Conservation (phyloP, 1,139 yeast species). For the Nakaseomyces kungkrabaensis region DNA sequence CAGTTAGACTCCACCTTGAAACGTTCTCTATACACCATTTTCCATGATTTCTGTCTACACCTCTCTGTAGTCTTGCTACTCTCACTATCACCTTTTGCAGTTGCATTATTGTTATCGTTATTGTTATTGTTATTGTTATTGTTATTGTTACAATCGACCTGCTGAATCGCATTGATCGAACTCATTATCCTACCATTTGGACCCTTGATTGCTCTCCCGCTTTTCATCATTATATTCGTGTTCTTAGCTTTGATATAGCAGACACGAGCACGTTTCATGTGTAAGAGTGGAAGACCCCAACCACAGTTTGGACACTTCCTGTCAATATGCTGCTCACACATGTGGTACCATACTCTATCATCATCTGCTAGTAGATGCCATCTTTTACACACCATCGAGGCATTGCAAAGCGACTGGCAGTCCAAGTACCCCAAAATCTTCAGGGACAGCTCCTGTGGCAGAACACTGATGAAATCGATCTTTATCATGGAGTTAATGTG, state of each 20-base stretch:
- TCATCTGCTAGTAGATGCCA: slow-evolving; percentile 92
- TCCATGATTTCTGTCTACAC: slow-evolving; percentile 75
- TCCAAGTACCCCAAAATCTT: slow-evolving; percentile 83
- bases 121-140: slow-evolving; percentile 1
- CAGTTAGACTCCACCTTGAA: slow-evolving; percentile 87
- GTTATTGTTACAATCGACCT: background rate
- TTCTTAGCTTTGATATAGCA: slow-evolving; percentile 8
- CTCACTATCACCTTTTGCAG: slow-evolving; percentile 3
- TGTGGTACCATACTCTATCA: slow-evolving; percentile 94
- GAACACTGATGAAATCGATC: slow-evolving; percentile 75
- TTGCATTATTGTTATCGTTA: slow-evolving; percentile 13
- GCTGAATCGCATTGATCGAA: background rate
- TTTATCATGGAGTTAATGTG: slow-evolving; percentile 72
- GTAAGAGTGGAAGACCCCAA: slow-evolving; percentile 93
- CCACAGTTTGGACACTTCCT: slow-evolving; percentile 97
- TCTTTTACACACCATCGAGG: slow-evolving; percentile 79
- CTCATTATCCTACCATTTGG: slow-evolving; percentile 3
- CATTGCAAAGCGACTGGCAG: slow-evolving; percentile 82
- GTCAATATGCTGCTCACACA: slow-evolving; percentile 97
- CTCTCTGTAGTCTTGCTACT: background rate
- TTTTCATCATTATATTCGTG: background rate
- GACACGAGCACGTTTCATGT: slow-evolving; percentile 58
- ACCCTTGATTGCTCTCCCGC: background rate
- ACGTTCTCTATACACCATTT: slow-evolving; percentile 84
- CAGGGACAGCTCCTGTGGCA: slow-evolving; percentile 78